Percentiles rank a stretch among this genome's conserved stretches.
phyloP scores from a whole-genome alignment of 2,329 filamentous ascomycete genomes.

The Cytospora chrysosperma region DNA sequence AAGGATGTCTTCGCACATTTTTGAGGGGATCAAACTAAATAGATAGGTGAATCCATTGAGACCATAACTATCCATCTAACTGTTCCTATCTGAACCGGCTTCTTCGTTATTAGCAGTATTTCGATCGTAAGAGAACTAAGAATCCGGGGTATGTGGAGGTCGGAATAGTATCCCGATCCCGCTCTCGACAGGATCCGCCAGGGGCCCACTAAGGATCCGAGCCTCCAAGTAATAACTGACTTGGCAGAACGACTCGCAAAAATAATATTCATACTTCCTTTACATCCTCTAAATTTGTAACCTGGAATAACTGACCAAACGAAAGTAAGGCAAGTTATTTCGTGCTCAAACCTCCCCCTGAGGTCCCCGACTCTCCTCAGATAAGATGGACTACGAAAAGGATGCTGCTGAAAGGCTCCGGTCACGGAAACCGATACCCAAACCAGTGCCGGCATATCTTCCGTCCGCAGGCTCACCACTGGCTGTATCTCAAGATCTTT shows the following conservation, averaged over 20 bases:
- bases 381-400: conserved; percentile 23
- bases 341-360: not conserved
- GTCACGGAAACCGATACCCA: conserved; percentile 45
- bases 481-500: conserved; percentile 46
- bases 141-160: not conserved
- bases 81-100: not conserved
- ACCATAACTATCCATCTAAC: not conserved
- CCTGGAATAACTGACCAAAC: not conserved
- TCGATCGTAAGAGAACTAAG: not conserved
- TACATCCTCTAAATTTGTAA: not conserved
- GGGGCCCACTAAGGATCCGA: not conserved
- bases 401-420: conserved; percentile 41
- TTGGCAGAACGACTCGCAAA: not conserved
- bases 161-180: not conserved
- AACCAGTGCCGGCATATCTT: conserved; percentile 50
- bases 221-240: not conserved
- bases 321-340: not conserved
- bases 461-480: conserved; percentile 43
- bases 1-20: no score
- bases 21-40: no score
- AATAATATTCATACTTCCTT: not conserved
- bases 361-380: not conserved
- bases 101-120: not conserved
- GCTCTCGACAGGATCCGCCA: not conserved
- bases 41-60: no score